These are phyloP conservation scores for Acrocalymma vagum DNA, from an alignment of 2,329 filamentous ascomycete species.

Conservation along the genomic window DNA sequence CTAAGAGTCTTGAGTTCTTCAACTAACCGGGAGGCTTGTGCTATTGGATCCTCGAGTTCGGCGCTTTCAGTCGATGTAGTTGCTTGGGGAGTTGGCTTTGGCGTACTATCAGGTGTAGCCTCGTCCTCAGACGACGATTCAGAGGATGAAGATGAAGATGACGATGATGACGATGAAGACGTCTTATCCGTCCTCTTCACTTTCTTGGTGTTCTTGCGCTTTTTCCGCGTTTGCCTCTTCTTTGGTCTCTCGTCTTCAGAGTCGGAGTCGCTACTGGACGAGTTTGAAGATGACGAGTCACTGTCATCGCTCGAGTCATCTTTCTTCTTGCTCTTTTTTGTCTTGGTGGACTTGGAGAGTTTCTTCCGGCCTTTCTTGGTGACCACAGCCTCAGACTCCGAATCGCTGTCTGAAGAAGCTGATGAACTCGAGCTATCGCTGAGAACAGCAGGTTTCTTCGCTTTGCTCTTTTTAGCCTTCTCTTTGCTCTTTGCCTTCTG, in stretches of 20 bases:
- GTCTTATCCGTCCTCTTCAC: slow-evolving; percentile 12
- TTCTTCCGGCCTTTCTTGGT: slow-evolving; percentile 17
- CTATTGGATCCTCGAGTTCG: too few species aligned
- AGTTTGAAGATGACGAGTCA: slow-evolving; percentile 23
- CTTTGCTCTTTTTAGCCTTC: slow-evolving; percentile 32
- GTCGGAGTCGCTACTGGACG: slow-evolving; percentile 21
- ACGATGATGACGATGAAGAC: slow-evolving; percentile 9
- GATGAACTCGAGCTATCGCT: slow-evolving; percentile 26
- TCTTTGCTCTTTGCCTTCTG: slow-evolving; percentile 30
- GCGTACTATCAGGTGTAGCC: too few species aligned
- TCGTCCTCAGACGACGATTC: slow-evolving; percentile 14
- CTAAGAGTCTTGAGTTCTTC: too few species aligned
- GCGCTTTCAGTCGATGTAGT: too few species aligned
- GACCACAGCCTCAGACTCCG: slow-evolving; percentile 20
- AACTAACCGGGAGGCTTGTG: too few species aligned
- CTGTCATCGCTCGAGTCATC: slow-evolving; percentile 26
- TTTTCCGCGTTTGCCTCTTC: slow-evolving; percentile 27
- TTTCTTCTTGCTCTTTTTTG: slow-evolving; percentile 30
- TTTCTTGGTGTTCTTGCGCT: slow-evolving; percentile 25
- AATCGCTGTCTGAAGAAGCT: slow-evolving; percentile 23
- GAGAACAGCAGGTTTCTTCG: slow-evolving; percentile 23
- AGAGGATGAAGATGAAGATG: slow-evolving; percentile 11
- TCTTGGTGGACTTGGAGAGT: slow-evolving; percentile 29
- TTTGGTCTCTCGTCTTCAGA: slow-evolving; percentile 24
- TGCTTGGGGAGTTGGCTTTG: too few species aligned